These are phyloP conservation scores for Dryadomyces quercus-mongolicae DNA, from an alignment of 2,329 filamentous ascomycete genomes.

Conservation along the genomic window DNA sequence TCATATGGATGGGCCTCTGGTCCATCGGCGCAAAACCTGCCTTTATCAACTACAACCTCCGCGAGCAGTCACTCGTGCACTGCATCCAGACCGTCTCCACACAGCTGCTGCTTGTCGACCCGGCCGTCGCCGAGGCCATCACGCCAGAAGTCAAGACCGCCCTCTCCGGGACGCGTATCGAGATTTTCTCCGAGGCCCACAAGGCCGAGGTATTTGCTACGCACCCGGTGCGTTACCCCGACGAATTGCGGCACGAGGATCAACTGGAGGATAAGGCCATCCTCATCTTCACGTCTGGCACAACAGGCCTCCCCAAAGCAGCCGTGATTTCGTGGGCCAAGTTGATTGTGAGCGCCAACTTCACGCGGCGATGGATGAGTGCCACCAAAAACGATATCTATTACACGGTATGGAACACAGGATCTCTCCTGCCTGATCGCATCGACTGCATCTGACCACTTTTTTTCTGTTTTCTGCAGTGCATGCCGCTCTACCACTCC, in stretches of 20 bases:
- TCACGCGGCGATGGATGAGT: constrained; percentile 42
- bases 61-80: constrained; percentile 58
- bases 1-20: constrained; percentile 69
- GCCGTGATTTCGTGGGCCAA: constrained; percentile 67
- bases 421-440: no score
- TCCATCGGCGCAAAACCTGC: constrained; percentile 71
- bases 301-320: constrained; percentile 72
- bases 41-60: constrained; percentile 80
- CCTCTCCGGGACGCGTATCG: constrained; percentile 40
- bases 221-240: constrained; percentile 42
- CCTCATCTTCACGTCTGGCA: constrained; percentile 78
- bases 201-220: constrained; percentile 40
- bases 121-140: constrained; percentile 40
- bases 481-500: constrained; percentile 83
- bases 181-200: constrained; percentile 47
- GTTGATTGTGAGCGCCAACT: constrained; percentile 37
- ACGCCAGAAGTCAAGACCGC: constrained; percentile 42
- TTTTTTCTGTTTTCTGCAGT: constrained; percentile 29
- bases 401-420: constrained; percentile 64
- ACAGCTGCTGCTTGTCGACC: constrained; percentile 58
- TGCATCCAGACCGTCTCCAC: constrained; percentile 59
- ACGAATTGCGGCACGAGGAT: constrained; percentile 40
- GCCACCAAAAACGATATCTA: constrained; percentile 54
- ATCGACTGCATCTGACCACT: no score
- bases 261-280: constrained; percentile 47